Base-by-base conservation (phyloP, 805 yeast species). In the Starmerella apis region DNA sequence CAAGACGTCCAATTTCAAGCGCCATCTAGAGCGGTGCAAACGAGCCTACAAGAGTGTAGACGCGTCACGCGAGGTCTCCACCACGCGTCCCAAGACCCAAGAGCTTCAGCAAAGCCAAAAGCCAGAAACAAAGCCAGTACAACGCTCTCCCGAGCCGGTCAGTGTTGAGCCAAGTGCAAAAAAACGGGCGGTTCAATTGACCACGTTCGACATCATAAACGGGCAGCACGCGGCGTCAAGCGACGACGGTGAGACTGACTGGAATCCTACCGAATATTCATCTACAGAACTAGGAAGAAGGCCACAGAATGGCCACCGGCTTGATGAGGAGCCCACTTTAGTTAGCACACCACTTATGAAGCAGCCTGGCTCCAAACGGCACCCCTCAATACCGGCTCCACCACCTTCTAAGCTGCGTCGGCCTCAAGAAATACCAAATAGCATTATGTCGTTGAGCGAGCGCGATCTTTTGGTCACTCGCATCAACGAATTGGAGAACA, bases 1-100 rank as follows among this genome's bases (percentile, higher is more conserved):
- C 16, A 47, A 41, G 27, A 19, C 37, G 33, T 48, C 27, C 18
- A 48, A 48, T 25, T 42, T 42, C 43, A 48, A 41, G 25, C 51
- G 51, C 22, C 51, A 48, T 23, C 3, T 24, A 10, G 43, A 25
- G 43, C 35, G 43, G 27, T 45, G 48, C 47, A 11, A 4, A 18
- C 22, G 9, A 8, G 22, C 9, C 30, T 16, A 22, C 13, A 36
- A 20, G 16, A 4, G 19, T 14, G 19, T 5, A 2, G 30, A 24
- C 30, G 42, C 30, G 42, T 16, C 23, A 5, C 4, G 22, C 25
- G 9, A 7, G 20, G 16, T 13, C 22, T 8, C 31, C 13, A 11
- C 31, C 22, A 16, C 30, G 43, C 22, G 43, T 37, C 9, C 27
- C 2, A 16, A 20, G 41, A 6, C 7, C 27, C 16, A 16, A 22